Conservation (phyloP, 768 basidiomycete genomes). For the Mycena olivaceomarginata region DNA sequence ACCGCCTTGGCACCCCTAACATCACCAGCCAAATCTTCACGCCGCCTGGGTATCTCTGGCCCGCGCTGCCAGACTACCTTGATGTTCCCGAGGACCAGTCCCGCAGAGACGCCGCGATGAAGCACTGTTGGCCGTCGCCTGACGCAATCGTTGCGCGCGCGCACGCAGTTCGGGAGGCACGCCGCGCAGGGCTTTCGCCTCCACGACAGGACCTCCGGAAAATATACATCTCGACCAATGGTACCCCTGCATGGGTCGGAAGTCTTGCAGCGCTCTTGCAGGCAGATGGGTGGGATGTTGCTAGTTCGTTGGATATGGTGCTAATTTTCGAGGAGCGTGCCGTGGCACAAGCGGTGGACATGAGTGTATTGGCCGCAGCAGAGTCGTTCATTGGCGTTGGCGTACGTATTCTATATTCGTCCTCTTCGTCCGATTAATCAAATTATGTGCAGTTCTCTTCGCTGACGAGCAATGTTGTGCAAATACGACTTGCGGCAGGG, state of each 20-base stretch:
- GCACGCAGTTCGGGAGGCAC: constrained; percentile 50
- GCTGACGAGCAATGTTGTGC: constrained; percentile 58
- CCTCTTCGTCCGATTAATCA: neutral
- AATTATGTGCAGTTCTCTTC: constrained; percentile 50
- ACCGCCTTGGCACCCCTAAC: constrained; percentile 54
- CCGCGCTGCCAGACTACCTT: constrained; percentile 52
- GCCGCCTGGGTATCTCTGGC: constrained; percentile 50
- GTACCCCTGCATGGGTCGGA: constrained; percentile 58
- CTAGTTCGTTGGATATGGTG: constrained; percentile 62
- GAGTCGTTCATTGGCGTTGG: constrained; percentile 73
- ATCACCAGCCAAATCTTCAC: neutral
- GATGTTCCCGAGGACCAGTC: constrained; percentile 43
- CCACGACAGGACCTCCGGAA: constrained; percentile 49
- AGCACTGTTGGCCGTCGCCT: constrained; percentile 64
- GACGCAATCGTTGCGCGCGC: constrained; percentile 63
- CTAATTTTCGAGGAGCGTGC: constrained; percentile 64
- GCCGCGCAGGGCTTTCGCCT: constrained; percentile 17
- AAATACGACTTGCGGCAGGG: constrained; percentile 55
- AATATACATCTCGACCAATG: constrained; percentile 71
- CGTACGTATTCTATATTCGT: constrained; percentile 8
- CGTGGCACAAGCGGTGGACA: constrained; percentile 69
- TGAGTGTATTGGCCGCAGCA: constrained; percentile 66
- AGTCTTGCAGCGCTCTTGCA: constrained; percentile 59
- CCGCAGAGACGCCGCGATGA: constrained; percentile 52
- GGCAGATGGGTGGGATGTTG: constrained; percentile 60